These are phyloP conservation scores for Cordyceps farinosa DNA, from an alignment of 2,329 filamentous ascomycete species.

Conservation along the genomic window DNA sequence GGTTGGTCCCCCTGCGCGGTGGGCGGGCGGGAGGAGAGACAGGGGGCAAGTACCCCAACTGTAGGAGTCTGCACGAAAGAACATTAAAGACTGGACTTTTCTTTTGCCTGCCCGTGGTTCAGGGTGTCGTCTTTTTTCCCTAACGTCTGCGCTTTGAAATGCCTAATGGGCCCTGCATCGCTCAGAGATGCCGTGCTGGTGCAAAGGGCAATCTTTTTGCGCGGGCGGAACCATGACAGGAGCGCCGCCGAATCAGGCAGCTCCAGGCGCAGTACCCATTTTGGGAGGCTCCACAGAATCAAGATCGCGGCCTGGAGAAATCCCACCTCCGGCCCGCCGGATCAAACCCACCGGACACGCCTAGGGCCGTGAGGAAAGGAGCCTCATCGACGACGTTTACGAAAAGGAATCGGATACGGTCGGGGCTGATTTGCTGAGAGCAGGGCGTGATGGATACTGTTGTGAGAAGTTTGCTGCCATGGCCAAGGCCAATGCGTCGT, in stretches of 20 bases:
- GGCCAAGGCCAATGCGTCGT: background rate
- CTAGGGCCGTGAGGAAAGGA: background rate
- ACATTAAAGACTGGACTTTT: background rate
- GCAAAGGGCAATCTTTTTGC: background rate
- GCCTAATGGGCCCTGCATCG: background rate
- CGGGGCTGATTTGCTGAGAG: background rate
- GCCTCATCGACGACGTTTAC: background rate
- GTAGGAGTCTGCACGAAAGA: background rate
- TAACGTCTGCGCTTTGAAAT: background rate
- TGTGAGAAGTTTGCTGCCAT: background rate
- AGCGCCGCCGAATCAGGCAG: slow-evolving; percentile 1
- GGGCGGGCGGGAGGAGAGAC: background rate
- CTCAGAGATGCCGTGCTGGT: slow-evolving; percentile 16
- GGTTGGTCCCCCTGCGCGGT: background rate
- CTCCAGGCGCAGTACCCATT: slow-evolving; percentile 5
- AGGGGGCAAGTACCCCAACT: background rate
- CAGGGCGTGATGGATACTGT: background rate
- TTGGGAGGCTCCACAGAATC: background rate
- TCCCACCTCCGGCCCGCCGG: background rate
- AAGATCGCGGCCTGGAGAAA: background rate
- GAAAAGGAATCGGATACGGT: background rate
- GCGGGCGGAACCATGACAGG: background rate
- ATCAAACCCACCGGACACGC: slow-evolving; percentile 8
- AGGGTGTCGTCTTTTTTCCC: background rate
- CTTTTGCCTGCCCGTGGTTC: background rate